Percentiles rank a stretch among this genome's conserved stretches.
These are phyloP conservation scores for Russula abietina DNA, from an alignment of 768 basidiomycete species.

Conservation along the genomic window DNA sequence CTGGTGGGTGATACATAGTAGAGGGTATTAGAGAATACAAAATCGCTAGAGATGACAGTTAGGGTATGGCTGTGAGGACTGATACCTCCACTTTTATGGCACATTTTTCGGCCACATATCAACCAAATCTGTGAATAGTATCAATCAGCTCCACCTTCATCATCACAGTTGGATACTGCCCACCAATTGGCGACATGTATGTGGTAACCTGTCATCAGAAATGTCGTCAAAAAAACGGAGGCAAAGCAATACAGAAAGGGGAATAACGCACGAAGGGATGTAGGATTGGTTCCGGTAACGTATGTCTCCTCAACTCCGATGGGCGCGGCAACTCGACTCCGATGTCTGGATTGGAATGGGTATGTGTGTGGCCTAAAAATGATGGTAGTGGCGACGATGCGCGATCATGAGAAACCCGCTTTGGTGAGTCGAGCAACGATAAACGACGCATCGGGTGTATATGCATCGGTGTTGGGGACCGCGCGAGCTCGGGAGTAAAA, in stretches of 20 bases:
- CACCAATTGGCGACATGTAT: constrained; percentile 38
- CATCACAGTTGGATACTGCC: constrained; percentile 2
- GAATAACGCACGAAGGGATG: constrained; percentile 32
- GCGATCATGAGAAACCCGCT: neutral
- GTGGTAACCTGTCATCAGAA: constrained; percentile 30
- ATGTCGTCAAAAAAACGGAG: neutral
- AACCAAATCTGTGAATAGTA: constrained; percentile 9
- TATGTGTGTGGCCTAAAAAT: neutral
- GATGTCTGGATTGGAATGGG: neutral
- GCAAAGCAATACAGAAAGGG: neutral
- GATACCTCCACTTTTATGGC: neutral
- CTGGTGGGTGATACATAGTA: neutral
- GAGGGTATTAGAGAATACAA: neutral
- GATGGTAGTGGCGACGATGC: constrained; percentile 1
- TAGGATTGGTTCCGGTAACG: constrained; percentile 14
- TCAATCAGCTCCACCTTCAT: neutral
- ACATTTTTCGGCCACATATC: neutral
- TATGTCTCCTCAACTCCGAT: constrained; percentile 5
- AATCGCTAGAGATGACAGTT: neutral
- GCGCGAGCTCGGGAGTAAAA: constrained; percentile 5
- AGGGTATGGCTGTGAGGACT: neutral
- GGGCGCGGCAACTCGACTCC: constrained; percentile 5
- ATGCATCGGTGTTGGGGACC: neutral
- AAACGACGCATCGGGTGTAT: neutral
- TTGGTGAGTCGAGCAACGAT: neutral